A percentile compares a stretch with the other conserved stretches of the same genome.
Conservation (phyloP, 2,329 filamentous ascomycete genomes). For the Paecilomyces fulvus region DNA sequence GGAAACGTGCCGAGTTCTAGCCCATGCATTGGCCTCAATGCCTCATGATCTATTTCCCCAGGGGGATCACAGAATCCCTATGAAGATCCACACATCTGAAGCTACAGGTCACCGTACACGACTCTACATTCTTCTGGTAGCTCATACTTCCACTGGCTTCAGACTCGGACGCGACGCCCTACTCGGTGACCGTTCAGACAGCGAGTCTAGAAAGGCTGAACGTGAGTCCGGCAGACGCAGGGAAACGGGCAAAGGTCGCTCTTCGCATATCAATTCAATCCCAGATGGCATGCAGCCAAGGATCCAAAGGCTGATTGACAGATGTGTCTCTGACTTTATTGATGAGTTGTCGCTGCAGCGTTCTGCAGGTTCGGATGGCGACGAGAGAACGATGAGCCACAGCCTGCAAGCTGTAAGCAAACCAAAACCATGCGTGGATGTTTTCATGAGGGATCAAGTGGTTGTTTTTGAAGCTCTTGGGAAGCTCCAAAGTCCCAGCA, state of each 20-base stretch:
- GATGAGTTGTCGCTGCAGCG: conserved; percentile 28
- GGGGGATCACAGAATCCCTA: conserved; percentile 8
- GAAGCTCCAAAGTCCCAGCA: conserved; percentile 12
- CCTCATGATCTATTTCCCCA: conserved; percentile 4
- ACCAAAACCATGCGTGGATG: conserved; percentile 42
- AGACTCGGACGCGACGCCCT: conserved; percentile 46
- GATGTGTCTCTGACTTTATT: conserved; percentile 38
- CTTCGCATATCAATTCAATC: not conserved
- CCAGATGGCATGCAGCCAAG: conserved; percentile 15
- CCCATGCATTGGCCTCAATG: not conserved
- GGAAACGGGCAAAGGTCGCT: not conserved
- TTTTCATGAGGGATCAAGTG: conserved; percentile 50
- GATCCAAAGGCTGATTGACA: conserved; percentile 31
- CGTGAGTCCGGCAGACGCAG: not conserved
- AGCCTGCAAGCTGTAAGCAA: not conserved
- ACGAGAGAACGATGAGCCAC: not conserved
- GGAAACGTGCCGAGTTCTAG: not conserved
- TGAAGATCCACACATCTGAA: conserved; percentile 30
- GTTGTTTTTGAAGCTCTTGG: conserved; percentile 53
- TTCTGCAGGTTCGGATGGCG: conserved; percentile 20
- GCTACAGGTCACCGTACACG: conserved; percentile 36
- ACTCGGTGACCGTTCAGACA: conserved; percentile 24
- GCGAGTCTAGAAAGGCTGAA: not conserved
- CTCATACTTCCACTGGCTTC: conserved; percentile 40
- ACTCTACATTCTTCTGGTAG: conserved; percentile 49